These are phyloP conservation scores for Blastobotrys peoriensis DNA, from an alignment of 805 yeast genomes.

Conservation along the genomic window DNA sequence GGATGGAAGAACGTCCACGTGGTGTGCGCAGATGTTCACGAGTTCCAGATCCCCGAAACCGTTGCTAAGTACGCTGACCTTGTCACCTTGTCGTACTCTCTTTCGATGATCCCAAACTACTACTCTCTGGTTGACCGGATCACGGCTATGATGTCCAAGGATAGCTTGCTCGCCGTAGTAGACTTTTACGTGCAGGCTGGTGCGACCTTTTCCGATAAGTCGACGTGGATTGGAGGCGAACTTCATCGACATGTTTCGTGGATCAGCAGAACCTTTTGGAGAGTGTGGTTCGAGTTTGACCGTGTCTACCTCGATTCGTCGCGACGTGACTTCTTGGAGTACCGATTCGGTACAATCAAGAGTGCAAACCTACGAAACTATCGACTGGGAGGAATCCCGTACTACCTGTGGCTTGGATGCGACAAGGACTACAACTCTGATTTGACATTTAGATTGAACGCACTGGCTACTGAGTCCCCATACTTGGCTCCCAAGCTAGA, in stretches of 20 bases:
- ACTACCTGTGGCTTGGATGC: conserved; percentile 78
- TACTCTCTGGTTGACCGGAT: conserved; percentile 74
- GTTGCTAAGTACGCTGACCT: conserved; percentile 48
- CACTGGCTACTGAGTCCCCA: conserved; percentile 76
- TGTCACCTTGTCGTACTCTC: conserved; percentile 71
- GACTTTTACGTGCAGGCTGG: conserved; percentile 75
- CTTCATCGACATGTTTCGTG: conserved; percentile 68
- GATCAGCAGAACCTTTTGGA: conserved; percentile 76
- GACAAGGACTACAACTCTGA: conserved; percentile 49
- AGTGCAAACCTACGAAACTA: conserved; percentile 62
- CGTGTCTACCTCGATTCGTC: conserved; percentile 72
- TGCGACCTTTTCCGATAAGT: conserved; percentile 59
- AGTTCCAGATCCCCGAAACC: conserved; percentile 45
- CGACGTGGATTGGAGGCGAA: conserved; percentile 70
- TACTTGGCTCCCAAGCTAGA: conserved; percentile 54
- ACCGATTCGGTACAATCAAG: conserved; percentile 75
- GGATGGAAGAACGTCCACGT: conserved; percentile 60
- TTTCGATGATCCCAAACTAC: conserved; percentile 81
- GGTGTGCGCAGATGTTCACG: conserved; percentile 69
- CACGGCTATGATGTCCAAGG: conserved; percentile 41
- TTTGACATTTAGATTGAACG: conserved; percentile 50
- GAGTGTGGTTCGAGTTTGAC: conserved; percentile 83
- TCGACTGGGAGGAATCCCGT: conserved; percentile 67
- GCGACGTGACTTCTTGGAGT: conserved; percentile 77
- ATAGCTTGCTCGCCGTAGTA: conserved; percentile 63